phyloP scores from a whole-genome alignment of 148 eudicot genomes.

The Camellia sinensis region DNA sequence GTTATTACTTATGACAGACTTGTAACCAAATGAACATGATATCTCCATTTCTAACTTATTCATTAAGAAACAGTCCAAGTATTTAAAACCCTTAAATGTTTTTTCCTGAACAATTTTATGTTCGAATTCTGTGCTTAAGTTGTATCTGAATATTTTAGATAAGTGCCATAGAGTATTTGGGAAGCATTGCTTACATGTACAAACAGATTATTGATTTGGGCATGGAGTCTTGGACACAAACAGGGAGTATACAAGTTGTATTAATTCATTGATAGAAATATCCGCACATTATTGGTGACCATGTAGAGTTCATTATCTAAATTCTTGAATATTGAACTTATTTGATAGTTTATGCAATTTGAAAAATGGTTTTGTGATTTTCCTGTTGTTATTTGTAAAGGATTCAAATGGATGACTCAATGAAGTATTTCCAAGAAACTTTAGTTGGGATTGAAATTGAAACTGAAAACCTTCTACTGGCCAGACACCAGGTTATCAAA shows the following conservation, averaged over 20 bases:
- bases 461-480: conserved; percentile 73
- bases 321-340: not conserved
- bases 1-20: not conserved
- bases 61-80: too few relatives aligned
- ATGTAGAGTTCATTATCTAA: not conserved
- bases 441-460: conserved; percentile 65
- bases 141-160: not conserved
- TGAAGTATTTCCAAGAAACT: conserved; percentile 46
- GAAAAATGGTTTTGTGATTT: conserved; percentile 6
- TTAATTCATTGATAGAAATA: too few relatives aligned
- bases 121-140: not conserved
- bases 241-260: too few relatives aligned
- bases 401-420: conserved; percentile 46
- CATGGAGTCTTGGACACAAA: too few relatives aligned
- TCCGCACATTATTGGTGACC: too few relatives aligned
- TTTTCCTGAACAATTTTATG: too few relatives aligned
- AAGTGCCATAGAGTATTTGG: not conserved
- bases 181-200: not conserved
- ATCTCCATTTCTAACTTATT: not conserved
- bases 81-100: too few relatives aligned
- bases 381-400: conserved; percentile 9
- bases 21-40: not conserved
- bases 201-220: too few relatives aligned
- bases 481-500: conserved; percentile 69
- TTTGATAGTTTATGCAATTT: not conserved